phyloP scores from a whole-genome alignment of 2,329 filamentous ascomycete species.

The Emmonsiellopsis sp. region DNA sequence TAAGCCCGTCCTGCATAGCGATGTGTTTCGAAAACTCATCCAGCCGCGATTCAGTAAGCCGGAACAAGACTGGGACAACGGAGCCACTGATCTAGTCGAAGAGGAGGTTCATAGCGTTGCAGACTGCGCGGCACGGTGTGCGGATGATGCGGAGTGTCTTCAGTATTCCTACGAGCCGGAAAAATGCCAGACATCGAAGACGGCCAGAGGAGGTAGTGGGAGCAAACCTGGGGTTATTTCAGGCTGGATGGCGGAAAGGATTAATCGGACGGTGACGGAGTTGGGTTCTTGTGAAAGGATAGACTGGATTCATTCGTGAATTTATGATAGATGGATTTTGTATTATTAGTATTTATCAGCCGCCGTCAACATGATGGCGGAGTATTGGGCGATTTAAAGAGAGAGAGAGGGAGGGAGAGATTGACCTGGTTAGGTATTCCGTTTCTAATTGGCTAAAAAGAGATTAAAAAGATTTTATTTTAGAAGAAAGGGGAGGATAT shows the following conservation, averaged over 20 bases:
- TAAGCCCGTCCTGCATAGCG: slow-evolving; percentile 4
- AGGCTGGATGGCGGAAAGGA: slow-evolving; percentile 9
- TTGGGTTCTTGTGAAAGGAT: slow-evolving; percentile 4
- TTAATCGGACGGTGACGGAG: neutral
- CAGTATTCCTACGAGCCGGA: slow-evolving; percentile 7
- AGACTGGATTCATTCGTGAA: slow-evolving; percentile 5
- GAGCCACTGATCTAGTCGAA: neutral
- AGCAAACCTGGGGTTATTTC: slow-evolving; percentile 2
- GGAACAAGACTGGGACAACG: slow-evolving; percentile 9
- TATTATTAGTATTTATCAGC: too few relatives aligned
- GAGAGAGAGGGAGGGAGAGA: neutral
- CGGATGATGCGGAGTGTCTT: slow-evolving; percentile 3
- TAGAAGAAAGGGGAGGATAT: too few relatives aligned
- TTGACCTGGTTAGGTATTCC: neutral
- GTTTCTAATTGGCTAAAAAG: too few relatives aligned
- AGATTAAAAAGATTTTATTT: too few relatives aligned
- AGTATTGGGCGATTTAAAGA: neutral
- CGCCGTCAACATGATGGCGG: neutral
- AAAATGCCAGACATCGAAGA: slow-evolving; percentile 8
- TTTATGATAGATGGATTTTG: neutral
- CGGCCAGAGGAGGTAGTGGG: neutral
- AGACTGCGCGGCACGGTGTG: slow-evolving; percentile 4
- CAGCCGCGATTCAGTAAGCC: neutral
- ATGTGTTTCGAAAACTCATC: slow-evolving; percentile 8
- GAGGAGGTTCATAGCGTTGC: neutral